Evolutionary conservation across 192 early-diverging fungal genomes (phyloP), one percentile per base, ranked within the genome.

Genomic region (Backusella westeae): DNA sequence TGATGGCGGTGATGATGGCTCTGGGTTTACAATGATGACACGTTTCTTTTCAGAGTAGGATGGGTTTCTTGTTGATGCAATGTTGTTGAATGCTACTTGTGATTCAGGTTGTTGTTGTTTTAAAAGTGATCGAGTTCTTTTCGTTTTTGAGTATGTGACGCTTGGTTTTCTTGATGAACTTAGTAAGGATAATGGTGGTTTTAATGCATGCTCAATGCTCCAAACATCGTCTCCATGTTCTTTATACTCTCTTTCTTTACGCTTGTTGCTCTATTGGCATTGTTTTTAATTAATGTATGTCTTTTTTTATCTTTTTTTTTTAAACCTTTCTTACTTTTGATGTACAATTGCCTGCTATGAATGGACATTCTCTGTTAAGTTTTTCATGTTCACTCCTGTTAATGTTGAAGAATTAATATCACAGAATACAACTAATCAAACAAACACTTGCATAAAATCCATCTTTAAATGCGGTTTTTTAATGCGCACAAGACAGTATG

Each of bases 401-500:
- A 32, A 32, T 32, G 32, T 32, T 3, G 32, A 32, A 32, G 32
- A 32, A 32, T 32, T 32, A 32, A 32, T 32, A 32, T 32, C 32
- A 32, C 2, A 32, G 2, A 32, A 32, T 32, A 32, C 32, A 32
- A 32, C 0, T 3, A 10, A 12, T 39, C 38, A 53, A 17, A 53
- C 19, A 53, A 21, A 8, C 5, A n/a, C 67, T 75, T 75, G 49
- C 74, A 67, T 19, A 3, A 75, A 15, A 67, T 67, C 14, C 26
- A 52, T 67, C 10, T 29, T 34, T 15, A 15, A n/a, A 38, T 21
- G 23, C n/a, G 38, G 38, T 8, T 69, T 15, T 23, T 34, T 7
- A 1, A 75, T n/a, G 14, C 14, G 6, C n/a, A 5, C 29, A 67
- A 23, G 34, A 52, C 77, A 78, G 73, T 78, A 78, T 3, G 70